Percentiles rank a stretch among this genome's conserved stretches.
These are phyloP conservation scores for Apiospora marii DNA, from an alignment of 2,329 filamentous ascomycete species.

Conservation along the genomic window DNA sequence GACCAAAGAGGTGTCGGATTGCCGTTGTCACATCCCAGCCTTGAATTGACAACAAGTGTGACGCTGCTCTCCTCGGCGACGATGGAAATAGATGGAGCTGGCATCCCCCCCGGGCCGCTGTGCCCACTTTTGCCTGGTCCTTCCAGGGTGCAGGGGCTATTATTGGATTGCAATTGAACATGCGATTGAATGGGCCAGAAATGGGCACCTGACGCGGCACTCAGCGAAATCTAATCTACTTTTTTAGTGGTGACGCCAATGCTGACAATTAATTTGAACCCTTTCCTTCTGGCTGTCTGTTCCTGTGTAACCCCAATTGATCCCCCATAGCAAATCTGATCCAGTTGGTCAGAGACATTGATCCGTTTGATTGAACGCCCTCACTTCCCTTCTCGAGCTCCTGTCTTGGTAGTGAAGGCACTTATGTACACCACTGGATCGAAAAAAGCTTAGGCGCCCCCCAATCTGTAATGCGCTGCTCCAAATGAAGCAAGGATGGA, in stretches of 20 bases:
- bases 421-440: neutral
- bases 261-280: slow-evolving; percentile 3
- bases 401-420: neutral
- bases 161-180: slow-evolving; percentile 11
- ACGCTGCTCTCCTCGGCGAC: slow-evolving; percentile 15
- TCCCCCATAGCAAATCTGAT: neutral
- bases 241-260: slow-evolving; percentile 7
- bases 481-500: slow-evolving; percentile 11
- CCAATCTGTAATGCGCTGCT: slow-evolving; percentile 1
- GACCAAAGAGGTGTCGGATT: neutral
- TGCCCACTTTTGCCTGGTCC: neutral
- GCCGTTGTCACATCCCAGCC: slow-evolving; percentile 11
- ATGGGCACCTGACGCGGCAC: neutral
- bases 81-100: slow-evolving; percentile 21
- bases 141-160: slow-evolving; percentile 8
- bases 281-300: neutral
- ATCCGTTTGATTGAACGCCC: neutral
- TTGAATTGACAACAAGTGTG: slow-evolving; percentile 13
- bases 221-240: neutral
- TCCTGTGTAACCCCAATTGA: neutral
- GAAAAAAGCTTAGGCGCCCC: slow-evolving; percentile 9
- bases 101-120: neutral
- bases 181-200: neutral
- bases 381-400: neutral
- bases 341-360: neutral